phyloP scores from a whole-genome alignment of 371 early-diverging fungal species.

The Synchytrium microbalum region DNA sequence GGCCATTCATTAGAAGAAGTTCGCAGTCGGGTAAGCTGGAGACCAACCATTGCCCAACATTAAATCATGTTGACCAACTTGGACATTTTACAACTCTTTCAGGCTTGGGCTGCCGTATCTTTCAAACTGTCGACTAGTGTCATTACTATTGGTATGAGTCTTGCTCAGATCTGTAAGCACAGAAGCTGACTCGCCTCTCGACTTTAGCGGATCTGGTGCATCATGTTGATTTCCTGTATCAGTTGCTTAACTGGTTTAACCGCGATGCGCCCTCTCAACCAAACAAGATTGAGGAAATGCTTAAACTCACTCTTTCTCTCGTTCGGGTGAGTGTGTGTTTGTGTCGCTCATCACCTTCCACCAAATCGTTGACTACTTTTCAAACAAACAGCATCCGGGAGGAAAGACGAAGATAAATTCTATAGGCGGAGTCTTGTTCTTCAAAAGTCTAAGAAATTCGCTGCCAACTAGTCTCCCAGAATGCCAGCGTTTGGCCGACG shows the following conservation, averaged over 20 bases:
- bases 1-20: not conserved
- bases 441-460: not conserved
- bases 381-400: not conserved
- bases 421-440: not conserved
- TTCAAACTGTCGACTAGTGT: not conserved
- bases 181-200: not conserved
- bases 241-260: not conserved
- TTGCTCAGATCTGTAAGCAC: not conserved
- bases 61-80: not conserved
- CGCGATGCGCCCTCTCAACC: not conserved
- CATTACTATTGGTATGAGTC: not conserved
- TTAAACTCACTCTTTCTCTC: not conserved
- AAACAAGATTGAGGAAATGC: not conserved
- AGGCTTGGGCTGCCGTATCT: not conserved
- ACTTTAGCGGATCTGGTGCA: not conserved
- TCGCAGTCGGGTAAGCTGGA: not conserved
- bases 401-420: not conserved
- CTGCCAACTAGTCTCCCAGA: not conserved
- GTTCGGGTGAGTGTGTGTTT: not conserved
- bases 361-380: too few relatives aligned
- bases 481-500: not conserved
- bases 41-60: not conserved
- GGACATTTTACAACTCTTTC: not conserved
- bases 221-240: not conserved
- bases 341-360: too few relatives aligned